Percentiles rank a stretch among this genome's conserved stretches.
phyloP scores from a whole-genome alignment of 805 yeast genomes.

The Candida arabinofermentans region DNA sequence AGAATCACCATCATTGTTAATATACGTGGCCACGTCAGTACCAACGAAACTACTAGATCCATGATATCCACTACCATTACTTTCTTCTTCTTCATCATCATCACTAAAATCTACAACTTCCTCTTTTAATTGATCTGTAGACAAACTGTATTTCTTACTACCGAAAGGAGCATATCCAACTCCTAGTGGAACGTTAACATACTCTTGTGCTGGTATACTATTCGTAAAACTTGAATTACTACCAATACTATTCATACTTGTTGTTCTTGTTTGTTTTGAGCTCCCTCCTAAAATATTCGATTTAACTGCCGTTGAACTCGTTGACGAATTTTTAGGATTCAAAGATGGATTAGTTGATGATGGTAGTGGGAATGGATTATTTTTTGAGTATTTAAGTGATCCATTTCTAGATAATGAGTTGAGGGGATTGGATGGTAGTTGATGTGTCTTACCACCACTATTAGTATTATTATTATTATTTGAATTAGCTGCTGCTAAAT shows the following conservation, averaged over 20 bases:
- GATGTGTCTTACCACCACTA: too few relatives aligned
- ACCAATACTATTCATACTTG: background rate
- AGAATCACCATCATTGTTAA: background rate
- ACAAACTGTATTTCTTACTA: constrained; percentile 11
- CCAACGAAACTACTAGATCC: background rate
- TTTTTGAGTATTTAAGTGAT: constrained; percentile 10
- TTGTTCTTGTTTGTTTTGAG: background rate
- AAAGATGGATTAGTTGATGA: background rate
- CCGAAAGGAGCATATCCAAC: background rate
- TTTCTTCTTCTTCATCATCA: constrained; percentile 7
- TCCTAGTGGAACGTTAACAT: background rate
- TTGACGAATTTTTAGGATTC: background rate
- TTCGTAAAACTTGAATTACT: background rate
- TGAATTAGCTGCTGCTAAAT: background rate
- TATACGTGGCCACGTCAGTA: background rate
- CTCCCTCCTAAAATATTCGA: background rate
- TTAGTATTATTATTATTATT: too few relatives aligned
- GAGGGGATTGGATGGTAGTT: background rate
- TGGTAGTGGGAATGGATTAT: constrained; percentile 18
- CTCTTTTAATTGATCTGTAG: constrained; percentile 20
- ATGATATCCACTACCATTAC: background rate
- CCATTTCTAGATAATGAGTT: constrained; percentile 5
- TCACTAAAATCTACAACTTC: constrained; percentile 25
- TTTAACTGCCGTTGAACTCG: background rate
- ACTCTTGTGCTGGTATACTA: constrained; percentile 1